Evolutionary conservation across 306 rosid genomes (phyloP), one percentile per base, ranked within the genome.

Genomic region (Castanea mollissima): DNA sequence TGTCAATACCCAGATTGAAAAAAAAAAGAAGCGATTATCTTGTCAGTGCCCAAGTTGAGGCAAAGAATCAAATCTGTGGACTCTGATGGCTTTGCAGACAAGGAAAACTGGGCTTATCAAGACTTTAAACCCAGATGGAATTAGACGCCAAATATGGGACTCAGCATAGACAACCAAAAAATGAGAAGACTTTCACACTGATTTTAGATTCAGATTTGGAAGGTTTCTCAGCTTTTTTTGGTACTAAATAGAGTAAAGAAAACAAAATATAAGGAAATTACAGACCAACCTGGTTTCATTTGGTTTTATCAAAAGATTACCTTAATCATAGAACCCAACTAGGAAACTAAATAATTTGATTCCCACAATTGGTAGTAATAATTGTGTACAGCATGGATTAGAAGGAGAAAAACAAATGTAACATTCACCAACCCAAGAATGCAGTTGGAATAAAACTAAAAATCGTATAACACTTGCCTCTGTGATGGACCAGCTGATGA

Each of bases 401-500:
- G 51, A 82, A 75, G 73, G 71, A 68, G 73, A 70, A 78, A 80
- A 84, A 84, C 35, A 63, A 73, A 52, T 18, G 62, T 32, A 54
- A 71, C 46, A 83, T 77, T 80, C 83, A 80, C 85, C 83, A 60
- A 71, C 87, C 93, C 72, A 84, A n/a, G 7, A 2, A 63, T 19
- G 69, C 38, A 51, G n/a, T 20, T 25, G 25, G n/a, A 0, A 12
- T 64, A 18, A 68, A 54, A 34, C 57, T 46, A 72, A 52, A 32
- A 75, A 49, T 81, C 56, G 7, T 77, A 63, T 21, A 75, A 70
- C 29, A 85, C 96, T 90, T 88, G 82, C 97, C 98, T 94, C 98
- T 0, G 97, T 89, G 79, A 89, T 83, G 18, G 93, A 94, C 93
- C 97, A 90, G 87, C n/a, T n/a, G n/a, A n/a, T n/a, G n/a, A n/a